phyloP scores from a whole-genome alignment of 2,329 filamentous ascomycete species.

The Penicillium digitatum region DNA sequence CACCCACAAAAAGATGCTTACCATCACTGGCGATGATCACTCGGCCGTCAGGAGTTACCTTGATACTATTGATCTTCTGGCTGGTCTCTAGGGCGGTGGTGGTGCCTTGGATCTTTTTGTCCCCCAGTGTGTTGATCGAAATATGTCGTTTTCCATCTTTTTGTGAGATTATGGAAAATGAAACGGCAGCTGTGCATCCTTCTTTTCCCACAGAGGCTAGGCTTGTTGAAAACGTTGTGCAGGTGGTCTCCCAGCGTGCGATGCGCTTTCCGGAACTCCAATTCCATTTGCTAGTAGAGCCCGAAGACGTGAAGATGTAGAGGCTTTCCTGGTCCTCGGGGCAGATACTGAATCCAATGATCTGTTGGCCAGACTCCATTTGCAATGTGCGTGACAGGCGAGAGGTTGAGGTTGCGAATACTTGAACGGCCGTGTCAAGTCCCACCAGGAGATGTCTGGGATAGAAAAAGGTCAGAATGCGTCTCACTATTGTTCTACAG shows the following conservation, averaged over 20 bases:
- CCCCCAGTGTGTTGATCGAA: constrained; percentile 19
- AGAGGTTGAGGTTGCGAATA: constrained; percentile 78
- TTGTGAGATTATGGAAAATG: constrained; percentile 38
- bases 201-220: constrained; percentile 24
- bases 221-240: constrained; percentile 33
- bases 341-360: constrained; percentile 53
- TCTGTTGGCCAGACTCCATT: constrained; percentile 45
- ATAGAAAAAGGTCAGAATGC: not conserved
- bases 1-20: constrained; percentile 59
- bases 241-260: constrained; percentile 43
- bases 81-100: constrained; percentile 30
- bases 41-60: constrained; percentile 29
- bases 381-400: constrained; percentile 70
- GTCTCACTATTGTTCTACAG: constrained; percentile 1
- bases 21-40: constrained; percentile 40
- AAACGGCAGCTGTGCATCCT: constrained; percentile 30
- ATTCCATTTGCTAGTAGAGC: constrained; percentile 55
- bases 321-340: constrained; percentile 49
- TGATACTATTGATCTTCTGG: constrained; percentile 29
- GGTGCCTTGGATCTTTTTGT: constrained; percentile 22
- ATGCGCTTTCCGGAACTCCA: constrained; percentile 50
- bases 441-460: constrained; percentile 68
- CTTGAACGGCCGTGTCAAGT: constrained; percentile 69
- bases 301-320: constrained; percentile 51
- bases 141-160: constrained; percentile 40